A percentile compares a stretch with the other conserved stretches of the same genome.
Conservation (phyloP, 176 grass and related monocot genomes). For the Avena insularis region DNA sequence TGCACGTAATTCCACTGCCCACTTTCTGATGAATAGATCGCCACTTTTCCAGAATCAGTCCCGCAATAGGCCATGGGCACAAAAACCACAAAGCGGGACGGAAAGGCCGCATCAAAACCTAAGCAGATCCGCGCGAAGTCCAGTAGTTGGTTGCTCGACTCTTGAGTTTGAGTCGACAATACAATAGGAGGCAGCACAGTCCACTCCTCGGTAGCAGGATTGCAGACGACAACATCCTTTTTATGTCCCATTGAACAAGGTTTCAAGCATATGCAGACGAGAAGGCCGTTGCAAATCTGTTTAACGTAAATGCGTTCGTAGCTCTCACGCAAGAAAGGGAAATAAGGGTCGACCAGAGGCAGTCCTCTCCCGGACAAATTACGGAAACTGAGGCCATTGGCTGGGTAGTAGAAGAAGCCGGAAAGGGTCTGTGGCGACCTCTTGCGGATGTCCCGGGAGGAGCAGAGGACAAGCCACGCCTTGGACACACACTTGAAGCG, state of each 20-base stretch:
- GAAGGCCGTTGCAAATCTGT: neutral
- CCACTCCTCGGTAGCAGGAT: neutral
- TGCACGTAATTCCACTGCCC: neutral
- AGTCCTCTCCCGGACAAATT: neutral
- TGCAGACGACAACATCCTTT: neutral
- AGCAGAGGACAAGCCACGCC: neutral
- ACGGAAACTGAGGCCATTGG: neutral
- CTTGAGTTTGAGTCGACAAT: neutral
- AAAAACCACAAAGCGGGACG: neutral
- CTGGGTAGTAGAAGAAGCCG: neutral
- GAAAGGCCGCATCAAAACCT: neutral
- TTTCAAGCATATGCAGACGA: neutral
- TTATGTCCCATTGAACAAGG: neutral
- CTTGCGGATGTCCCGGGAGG: neutral
- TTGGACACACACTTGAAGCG: too few species aligned
- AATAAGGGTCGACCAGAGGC: neutral
- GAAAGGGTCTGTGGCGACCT: neutral
- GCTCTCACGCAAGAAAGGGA: neutral
- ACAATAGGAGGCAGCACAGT: neutral
- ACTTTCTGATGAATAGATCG: constrained; percentile 5
- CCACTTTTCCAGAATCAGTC: neutral
- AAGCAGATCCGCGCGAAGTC: neutral
- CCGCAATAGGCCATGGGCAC: neutral
- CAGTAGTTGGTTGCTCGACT: neutral
- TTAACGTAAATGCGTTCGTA: neutral